Percentiles rank a stretch among this genome's conserved stretches.
Evolutionary conservation across 2,329 filamentous ascomycete genomes (phyloP).

Genomic region (Elsinoe arachidis): DNA sequence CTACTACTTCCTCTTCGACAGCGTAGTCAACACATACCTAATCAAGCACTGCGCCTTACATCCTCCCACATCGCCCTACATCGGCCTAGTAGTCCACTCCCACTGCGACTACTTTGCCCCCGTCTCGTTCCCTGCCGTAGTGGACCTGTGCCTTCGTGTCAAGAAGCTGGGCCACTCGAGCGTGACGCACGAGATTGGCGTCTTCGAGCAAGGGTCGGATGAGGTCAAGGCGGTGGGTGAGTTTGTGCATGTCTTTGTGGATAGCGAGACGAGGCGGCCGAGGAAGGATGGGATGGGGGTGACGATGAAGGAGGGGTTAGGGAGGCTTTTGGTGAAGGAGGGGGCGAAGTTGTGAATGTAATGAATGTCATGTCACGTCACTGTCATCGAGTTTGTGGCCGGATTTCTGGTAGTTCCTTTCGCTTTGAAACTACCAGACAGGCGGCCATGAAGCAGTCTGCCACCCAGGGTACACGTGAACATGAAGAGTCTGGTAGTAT

Average conservation of each 20-base stretch:
- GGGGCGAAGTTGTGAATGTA: constrained; percentile 15
- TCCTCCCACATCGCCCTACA: constrained; percentile 60
- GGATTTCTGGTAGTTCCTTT: not conserved
- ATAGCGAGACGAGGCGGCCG: constrained; percentile 62
- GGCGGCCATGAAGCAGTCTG: not conserved
- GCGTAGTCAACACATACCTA: constrained; percentile 80
- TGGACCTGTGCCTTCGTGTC: constrained; percentile 74
- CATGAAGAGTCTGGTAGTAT: not conserved
- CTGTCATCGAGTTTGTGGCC: not conserved
- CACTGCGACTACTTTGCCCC: constrained; percentile 79
- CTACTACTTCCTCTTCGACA: constrained; percentile 83
- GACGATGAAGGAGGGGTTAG: constrained; percentile 42
- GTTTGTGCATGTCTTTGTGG: constrained; percentile 84
- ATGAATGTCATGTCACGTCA: not conserved
- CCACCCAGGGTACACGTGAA: too few relatives aligned
- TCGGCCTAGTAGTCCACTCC: constrained; percentile 76
- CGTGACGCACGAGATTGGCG: constrained; percentile 79
- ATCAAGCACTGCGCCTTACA: constrained; percentile 67
- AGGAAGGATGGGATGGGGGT: constrained; percentile 54
- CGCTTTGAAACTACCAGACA: too few relatives aligned
- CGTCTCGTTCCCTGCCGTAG: constrained; percentile 69
- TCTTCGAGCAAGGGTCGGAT: constrained; percentile 69
- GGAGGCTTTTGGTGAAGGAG: constrained; percentile 20
- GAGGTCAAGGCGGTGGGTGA: constrained; percentile 75
- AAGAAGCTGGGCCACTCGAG: constrained; percentile 78